Evolutionary conservation across 2,329 filamentous ascomycete genomes (phyloP).

Genomic region (Didymellaceae sp.): DNA sequence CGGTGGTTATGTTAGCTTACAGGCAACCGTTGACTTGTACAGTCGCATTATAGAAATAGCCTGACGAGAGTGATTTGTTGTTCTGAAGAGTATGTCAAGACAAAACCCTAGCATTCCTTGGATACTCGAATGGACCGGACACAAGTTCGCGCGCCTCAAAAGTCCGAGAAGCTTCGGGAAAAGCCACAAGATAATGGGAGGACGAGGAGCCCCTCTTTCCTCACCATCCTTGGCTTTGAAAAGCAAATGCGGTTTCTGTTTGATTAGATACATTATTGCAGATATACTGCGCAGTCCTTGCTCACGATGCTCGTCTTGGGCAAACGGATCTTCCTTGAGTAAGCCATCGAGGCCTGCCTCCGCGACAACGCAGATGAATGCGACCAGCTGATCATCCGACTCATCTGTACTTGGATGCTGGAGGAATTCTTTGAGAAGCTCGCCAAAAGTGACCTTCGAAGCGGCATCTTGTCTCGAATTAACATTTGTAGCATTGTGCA

Average conservation of each 20-base stretch:
- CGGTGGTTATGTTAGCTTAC: constrained; percentile 34
- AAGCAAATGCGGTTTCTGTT: constrained; percentile 75
- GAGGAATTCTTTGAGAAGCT: constrained; percentile 71
- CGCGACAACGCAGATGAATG: constrained; percentile 83
- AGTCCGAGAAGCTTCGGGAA: constrained; percentile 60
- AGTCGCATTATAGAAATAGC: constrained; percentile 44
- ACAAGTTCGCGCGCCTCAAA: constrained; percentile 51
- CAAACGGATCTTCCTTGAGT: constrained; percentile 72
- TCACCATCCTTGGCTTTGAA: constrained; percentile 42
- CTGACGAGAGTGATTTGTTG: constrained; percentile 45
- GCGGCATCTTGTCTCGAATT: constrained; percentile 67
- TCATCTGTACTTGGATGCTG: constrained; percentile 58
- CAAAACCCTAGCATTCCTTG: constrained; percentile 46
- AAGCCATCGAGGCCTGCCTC: constrained; percentile 78
- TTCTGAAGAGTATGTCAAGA: constrained; percentile 46
- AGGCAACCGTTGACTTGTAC: constrained; percentile 51
- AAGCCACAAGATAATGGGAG: constrained; percentile 62
- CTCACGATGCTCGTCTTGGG: constrained; percentile 61
- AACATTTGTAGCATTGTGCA: constrained; percentile 76
- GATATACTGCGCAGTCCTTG: constrained; percentile 76
- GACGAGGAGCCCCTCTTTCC: constrained; percentile 41
- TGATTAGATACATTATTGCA: constrained; percentile 76
- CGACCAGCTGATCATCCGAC: constrained; percentile 76
- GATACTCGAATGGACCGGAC: constrained; percentile 49
- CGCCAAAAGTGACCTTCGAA: constrained; percentile 76